Evolutionary conservation across 1,284 basidiomycete genomes (phyloP).

Genomic region (Coniferiporia sulphurascens): DNA sequence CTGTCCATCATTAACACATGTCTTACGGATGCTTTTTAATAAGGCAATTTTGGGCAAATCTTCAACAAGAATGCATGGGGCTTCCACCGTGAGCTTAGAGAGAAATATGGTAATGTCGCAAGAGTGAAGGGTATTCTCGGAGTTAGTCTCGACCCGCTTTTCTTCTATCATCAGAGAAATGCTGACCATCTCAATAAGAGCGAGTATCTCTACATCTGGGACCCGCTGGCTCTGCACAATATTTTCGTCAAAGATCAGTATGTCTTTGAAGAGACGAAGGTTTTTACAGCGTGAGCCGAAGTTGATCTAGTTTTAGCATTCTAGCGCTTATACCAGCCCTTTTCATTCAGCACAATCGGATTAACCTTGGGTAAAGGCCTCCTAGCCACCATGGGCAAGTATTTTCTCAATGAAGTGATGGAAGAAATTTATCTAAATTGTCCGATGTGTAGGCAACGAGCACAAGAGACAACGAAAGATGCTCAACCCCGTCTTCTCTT

Average conservation of each 20-base stretch:
- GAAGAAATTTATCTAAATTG: neutral
- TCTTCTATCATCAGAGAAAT: neutral
- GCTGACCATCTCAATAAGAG: neutral
- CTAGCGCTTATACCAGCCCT: neutral
- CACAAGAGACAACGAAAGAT: slow-evolving; percentile 27
- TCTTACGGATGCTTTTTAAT: neutral
- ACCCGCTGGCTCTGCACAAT: slow-evolving; percentile 25
- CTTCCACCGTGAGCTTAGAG: slow-evolving; percentile 18
- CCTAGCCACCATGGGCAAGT: slow-evolving; percentile 23
- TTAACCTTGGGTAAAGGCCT: slow-evolving; percentile 22
- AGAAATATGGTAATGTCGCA: slow-evolving; percentile 17
- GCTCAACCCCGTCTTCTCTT: slow-evolving; percentile 30
- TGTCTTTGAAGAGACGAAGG: slow-evolving; percentile 25
- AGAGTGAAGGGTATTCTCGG: slow-evolving; percentile 17
- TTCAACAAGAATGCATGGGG: slow-evolving; percentile 21
- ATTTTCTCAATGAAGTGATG: neutral
- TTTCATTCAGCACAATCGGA: slow-evolving; percentile 12
- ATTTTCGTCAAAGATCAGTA: slow-evolving; percentile 31
- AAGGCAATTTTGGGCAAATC: slow-evolving; percentile 14
- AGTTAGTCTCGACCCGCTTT: slow-evolving; percentile 6
- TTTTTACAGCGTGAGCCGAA: slow-evolving; percentile 21
- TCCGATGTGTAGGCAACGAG: slow-evolving; percentile 25
- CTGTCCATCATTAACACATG: neutral
- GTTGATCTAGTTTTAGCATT: neutral
- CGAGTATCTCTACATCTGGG: slow-evolving; percentile 19